Evolutionary conservation across 2,329 filamentous ascomycete genomes (phyloP), one percentile per base, ranked within the genome.

Genomic region (Nannizziopsis arthrosporioides): DNA sequence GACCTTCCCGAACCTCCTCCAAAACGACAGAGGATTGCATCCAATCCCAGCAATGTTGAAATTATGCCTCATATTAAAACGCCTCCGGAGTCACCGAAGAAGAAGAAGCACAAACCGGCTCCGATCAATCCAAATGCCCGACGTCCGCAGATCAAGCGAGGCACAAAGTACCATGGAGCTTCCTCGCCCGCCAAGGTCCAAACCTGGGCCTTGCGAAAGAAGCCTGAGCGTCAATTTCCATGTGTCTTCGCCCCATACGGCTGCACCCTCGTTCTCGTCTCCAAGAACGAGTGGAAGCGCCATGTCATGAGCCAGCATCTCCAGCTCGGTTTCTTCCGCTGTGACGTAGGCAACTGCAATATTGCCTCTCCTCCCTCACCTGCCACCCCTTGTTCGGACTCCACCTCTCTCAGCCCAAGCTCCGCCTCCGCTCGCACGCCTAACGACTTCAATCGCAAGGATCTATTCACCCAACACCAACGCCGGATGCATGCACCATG

Each of bases 271-370:
- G 80, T 74, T 0, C 94, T 94, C 59, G 74, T 76, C 2, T 81
- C 76, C 56, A 94, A 94, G 68, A 94, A 94, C 61, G 89, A 95
- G 63, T 95, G 90, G 90, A 95, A 95, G 65, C 80, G 90, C 0
- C 90, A 96, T 61, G 79, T 90, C 57, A 70, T 73, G 30, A 84
- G 83, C 0, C 84, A 94, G 60, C 90, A 96, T 60, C 71, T 94
- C 17, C 77, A 81, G 47, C 71, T 85, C 2, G 70, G 76, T 39
- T 84, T 81, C 66, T 95, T 82, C 78, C 73, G 82, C 49, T 96
- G 89, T 68, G 75, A 81, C 54, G 70, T 83, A 30, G 82, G 78
- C 52, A 59, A 64, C 6, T 82, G 79, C 61, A 61, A 63, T 50
- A n/a, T 51, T 7, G 22, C n/a, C 32, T 61, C 54, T n/a, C 56